Percentiles rank a stretch among this genome's conserved stretches.
Conservation (phyloP, 371 early-diverging fungal genomes). For the Lichtheimia ornata region DNA sequence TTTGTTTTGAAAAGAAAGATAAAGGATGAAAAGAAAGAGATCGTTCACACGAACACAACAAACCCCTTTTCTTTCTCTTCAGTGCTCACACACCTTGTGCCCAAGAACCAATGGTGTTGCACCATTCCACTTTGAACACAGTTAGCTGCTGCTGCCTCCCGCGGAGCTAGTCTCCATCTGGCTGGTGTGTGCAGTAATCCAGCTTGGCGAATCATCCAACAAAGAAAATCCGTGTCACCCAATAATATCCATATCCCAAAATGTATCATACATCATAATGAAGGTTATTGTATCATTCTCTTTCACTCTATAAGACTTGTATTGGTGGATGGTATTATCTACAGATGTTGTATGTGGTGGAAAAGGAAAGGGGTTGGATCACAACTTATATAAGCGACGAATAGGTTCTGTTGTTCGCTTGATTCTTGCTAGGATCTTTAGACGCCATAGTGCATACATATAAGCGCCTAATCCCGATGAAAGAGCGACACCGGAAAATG, state of each 20-base stretch:
- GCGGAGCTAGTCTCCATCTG: no score
- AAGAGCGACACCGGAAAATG: slow-evolving; percentile 60
- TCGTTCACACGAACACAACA: not conserved
- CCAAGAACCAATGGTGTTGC: slow-evolving; percentile 11
- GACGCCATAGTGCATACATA: slow-evolving; percentile 30
- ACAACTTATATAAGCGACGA: slow-evolving; percentile 9
- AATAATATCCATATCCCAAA: no score
- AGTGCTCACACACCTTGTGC: slow-evolving; percentile 10
- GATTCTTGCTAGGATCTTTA: slow-evolving; percentile 35
- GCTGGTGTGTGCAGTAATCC: no score
- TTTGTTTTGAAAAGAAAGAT: not conserved
- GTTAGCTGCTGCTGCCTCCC: no score
- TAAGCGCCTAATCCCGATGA: slow-evolving; percentile 39
- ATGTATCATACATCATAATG: no score
- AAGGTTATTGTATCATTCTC: no score
- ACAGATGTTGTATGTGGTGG: no score
- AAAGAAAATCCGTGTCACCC: no score
- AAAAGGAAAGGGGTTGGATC: not conserved
- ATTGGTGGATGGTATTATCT: no score
- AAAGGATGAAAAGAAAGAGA: slow-evolving; percentile 4
- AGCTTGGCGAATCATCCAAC: no score
- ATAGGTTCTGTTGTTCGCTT: slow-evolving; percentile 5
- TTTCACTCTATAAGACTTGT: no score
- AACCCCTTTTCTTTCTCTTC: slow-evolving; percentile 3
- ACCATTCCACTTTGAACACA: not conserved